Base-by-base conservation (phyloP, 2,329 filamentous ascomycete species). In the Phyllosticta citrichinensis region DNA sequence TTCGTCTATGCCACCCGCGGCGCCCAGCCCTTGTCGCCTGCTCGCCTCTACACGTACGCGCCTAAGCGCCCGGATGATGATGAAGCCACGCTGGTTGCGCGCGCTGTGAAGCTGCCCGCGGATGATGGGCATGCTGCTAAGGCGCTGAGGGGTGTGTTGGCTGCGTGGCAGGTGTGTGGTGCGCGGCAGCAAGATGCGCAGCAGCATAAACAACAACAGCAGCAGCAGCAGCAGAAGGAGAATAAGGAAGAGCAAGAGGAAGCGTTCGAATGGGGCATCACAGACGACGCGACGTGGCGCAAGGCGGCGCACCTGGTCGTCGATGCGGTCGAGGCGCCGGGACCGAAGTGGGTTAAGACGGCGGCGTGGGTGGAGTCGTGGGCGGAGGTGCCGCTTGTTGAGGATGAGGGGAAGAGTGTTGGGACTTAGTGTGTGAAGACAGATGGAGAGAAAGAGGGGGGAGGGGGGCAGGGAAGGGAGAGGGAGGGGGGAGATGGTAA, bases 111-210 rank as follows among this genome's bases (percentile, higher is more conserved):
- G 40, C 69, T 78, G 22, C 20, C 24, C 11, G 68, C 80, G 0
- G 92, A 96, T 65, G 91, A 97, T 72, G 91, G 92, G 0, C 93
- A 97, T 74, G 80, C 84, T 10, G 79, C 86, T 59, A 97, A 97
- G 73, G 75, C 95, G 5, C 79, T 87, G 8, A 79, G 91, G 33
- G 86, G 89, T 1, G 72, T 94, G 19, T 81, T 82, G 3, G 74
- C 91, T 66, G 89, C 84, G 1, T 79, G 87, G 70, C 70, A 77
- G 33, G 68, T 80, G 1, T 81, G 62, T 10, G 55, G 40, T 8
- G 27, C 27, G 27, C 6, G n/a, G n/a, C n/a, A n/a, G n/a, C n/a
- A n/a, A n/a, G n/a, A n/a, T n/a, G n/a, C 27, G 6, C 27, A 6
- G 27, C 9, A 6, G 24, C 25, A n/a, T 20, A 5, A 5, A 27